Base-by-base conservation (phyloP, 768 basidiomycete species). In the Tephrocybe sp. region DNA sequence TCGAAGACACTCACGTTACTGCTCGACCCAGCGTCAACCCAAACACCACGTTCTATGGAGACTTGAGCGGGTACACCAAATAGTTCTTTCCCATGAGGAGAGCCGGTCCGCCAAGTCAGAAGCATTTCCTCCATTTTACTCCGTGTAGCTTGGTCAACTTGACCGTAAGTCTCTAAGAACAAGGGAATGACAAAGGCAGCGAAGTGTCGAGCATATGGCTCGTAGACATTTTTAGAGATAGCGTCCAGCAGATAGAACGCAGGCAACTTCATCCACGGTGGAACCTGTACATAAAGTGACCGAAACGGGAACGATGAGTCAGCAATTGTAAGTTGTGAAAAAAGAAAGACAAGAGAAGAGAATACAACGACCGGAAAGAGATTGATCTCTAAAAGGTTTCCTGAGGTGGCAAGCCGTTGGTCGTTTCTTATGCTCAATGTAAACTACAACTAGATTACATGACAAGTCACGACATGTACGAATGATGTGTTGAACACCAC, bases 81-180 rank as follows among this genome's bases (percentile, higher is more conserved):
- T 1, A 99, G 75, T 63, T 95, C 90, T 46, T 82, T 82, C 30
- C 90, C 83, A 28, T 76, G 79, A 2, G 90, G 88, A 12, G 88
- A 86, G 14, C 92, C 93, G 20, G 84, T 88, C 34, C 94, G 80
- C 97, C 97, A 99, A 5, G 97, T 96, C 24, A 90, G 70, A 12
- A 98, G 81, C 86, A 99, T 93, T 69, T 99, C 97, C 65, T 96
- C 93, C 91, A 99, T 95, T 70, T 98, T 98, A 66, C 84, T 82
- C 54, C 89, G 85, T 21, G 92, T 96, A 36, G 69, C 71, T 45
- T 84, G 83, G 64, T 97, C 94, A 58, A 97, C 95, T 60, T 84
- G 79, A 40, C 81, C 77, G 70, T 98, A 98, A 24, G 94, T 86
- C 57, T 90, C 84, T 58, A 97, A 75, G 72, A 94, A 98, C 15